phyloP scores from a whole-genome alignment of 139 green algal genomes.

The Chlorella sp. region DNA sequence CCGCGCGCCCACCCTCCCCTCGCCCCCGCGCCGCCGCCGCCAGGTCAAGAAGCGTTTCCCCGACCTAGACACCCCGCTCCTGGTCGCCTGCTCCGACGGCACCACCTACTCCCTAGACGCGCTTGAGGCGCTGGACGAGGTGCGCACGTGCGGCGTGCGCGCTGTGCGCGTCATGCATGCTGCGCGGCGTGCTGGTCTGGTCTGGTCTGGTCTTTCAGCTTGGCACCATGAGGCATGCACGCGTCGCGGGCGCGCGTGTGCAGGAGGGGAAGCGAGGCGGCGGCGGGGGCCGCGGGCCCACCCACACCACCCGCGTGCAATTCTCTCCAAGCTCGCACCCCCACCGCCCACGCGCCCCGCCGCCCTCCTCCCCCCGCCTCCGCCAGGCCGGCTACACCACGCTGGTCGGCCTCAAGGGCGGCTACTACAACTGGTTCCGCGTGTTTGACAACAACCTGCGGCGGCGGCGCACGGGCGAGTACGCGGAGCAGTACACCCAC shows the following conservation, averaged over 20 bases:
- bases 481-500: slow-evolving; percentile 51
- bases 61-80: slow-evolving; percentile 70
- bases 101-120: slow-evolving; percentile 79
- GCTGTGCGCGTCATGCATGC: too few species aligned
- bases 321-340: too few species aligned
- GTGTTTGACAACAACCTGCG: slow-evolving; percentile 52
- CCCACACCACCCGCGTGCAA: too few species aligned
- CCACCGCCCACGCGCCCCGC: too few species aligned
- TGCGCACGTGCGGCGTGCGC: too few species aligned
- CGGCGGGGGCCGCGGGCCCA: too few species aligned
- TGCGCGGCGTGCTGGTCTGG: too few species aligned
- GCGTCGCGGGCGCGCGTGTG: too few species aligned
- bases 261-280: too few species aligned
- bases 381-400: slow-evolving; percentile 78
- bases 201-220: too few species aligned
- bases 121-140: slow-evolving; percentile 77
- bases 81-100: slow-evolving; percentile 81
- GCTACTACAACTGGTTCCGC: slow-evolving; percentile 80
- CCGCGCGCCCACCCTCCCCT: not conserved
- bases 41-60: slow-evolving; percentile 74
- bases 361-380: too few species aligned
- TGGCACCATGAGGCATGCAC: too few species aligned
- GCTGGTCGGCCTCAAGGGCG: slow-evolving; percentile 70
- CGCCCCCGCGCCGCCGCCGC: not conserved
- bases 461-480: slow-evolving; percentile 41